Percentiles rank a stretch among this genome's conserved stretches.
Evolutionary conservation across 768 basidiomycete species (phyloP).

Genomic region (Tricholoma matsutake): DNA sequence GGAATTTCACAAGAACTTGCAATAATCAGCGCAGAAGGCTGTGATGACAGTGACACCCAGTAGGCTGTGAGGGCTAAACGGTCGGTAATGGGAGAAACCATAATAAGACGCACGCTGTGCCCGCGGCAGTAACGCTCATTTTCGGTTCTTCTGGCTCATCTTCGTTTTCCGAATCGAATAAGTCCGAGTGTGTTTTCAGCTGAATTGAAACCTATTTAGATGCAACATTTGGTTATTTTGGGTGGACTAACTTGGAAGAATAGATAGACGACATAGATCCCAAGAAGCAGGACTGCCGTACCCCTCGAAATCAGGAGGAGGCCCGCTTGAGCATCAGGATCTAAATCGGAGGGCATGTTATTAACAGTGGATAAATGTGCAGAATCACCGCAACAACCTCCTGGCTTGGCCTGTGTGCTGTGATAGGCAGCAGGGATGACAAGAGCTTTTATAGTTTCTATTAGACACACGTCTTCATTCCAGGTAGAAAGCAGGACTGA

Average conservation of each 20-base stretch:
- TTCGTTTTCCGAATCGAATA: slow-evolving; percentile 43
- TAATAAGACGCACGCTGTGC: slow-evolving; percentile 42
- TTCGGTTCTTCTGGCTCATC: slow-evolving; percentile 39
- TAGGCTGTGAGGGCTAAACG: slow-evolving; percentile 40
- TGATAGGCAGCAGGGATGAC: slow-evolving; percentile 90
- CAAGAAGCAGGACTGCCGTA: slow-evolving; percentile 70
- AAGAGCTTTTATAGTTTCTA: slow-evolving; percentile 44
- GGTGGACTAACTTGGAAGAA: slow-evolving; percentile 62
- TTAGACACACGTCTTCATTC: slow-evolving; percentile 4
- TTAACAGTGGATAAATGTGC: neutral
- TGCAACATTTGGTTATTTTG: neutral
- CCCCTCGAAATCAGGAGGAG: slow-evolving; percentile 76
- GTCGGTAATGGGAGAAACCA: neutral
- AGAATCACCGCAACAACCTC: slow-evolving; percentile 9
- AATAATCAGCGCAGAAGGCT: slow-evolving; percentile 85
- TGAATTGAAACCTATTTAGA: slow-evolving; percentile 27
- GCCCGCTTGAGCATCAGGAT: slow-evolving; percentile 37
- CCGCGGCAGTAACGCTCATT: slow-evolving; percentile 75
- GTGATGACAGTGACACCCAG: slow-evolving; percentile 76
- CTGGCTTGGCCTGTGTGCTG: slow-evolving; percentile 32
- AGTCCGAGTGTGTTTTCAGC: slow-evolving; percentile 67
- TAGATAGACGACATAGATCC: slow-evolving; percentile 72
- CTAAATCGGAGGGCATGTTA: slow-evolving; percentile 13
- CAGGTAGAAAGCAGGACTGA: slow-evolving; percentile 31
- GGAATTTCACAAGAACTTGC: slow-evolving; percentile 39